These are phyloP conservation scores for Trichoderma atroviride DNA, from an alignment of 2,329 filamentous ascomycete genomes.

Conservation along the genomic window DNA sequence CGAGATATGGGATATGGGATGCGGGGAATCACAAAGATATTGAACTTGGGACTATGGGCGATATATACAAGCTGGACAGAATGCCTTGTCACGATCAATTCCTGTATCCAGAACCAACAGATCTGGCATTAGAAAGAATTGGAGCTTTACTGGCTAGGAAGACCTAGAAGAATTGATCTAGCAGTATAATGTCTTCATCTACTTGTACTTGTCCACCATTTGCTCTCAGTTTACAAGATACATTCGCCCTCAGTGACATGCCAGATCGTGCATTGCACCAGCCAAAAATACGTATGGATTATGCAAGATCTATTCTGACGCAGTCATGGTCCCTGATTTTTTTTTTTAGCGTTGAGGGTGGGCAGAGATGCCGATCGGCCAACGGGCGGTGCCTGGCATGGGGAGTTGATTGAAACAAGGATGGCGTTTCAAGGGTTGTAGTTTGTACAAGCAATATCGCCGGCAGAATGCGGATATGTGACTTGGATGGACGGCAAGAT, in stretches of 20 bases:
- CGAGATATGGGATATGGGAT: too few relatives aligned
- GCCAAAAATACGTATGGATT: neutral
- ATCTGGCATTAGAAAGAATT: neutral
- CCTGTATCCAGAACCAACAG: neutral
- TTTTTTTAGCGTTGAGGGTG: neutral
- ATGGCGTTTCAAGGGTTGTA: conserved; percentile 19
- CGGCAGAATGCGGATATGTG: conserved; percentile 8
- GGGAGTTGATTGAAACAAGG: conserved; percentile 1
- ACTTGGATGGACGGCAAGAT: neutral
- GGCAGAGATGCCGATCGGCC: conserved; percentile 12
- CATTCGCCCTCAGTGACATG: neutral
- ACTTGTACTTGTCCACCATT: too few relatives aligned
- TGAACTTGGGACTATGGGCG: too few relatives aligned
- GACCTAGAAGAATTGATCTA: neutral
- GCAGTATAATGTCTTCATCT: neutral
- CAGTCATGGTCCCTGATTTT: conserved; percentile 1
- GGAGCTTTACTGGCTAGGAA: neutral
- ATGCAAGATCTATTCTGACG: conserved; percentile 10
- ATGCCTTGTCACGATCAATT: neutral
- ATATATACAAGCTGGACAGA: neutral
- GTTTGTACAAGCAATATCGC: neutral
- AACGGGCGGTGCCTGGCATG: conserved; percentile 10
- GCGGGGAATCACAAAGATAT: too few relatives aligned
- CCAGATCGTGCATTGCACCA: neutral
- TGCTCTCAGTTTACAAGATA: neutral